Evolutionary conservation across 176 grass and related monocot genomes (phyloP), one percentile per base, ranked within the genome.

Genomic region (Puccinellia tenuiflora): DNA sequence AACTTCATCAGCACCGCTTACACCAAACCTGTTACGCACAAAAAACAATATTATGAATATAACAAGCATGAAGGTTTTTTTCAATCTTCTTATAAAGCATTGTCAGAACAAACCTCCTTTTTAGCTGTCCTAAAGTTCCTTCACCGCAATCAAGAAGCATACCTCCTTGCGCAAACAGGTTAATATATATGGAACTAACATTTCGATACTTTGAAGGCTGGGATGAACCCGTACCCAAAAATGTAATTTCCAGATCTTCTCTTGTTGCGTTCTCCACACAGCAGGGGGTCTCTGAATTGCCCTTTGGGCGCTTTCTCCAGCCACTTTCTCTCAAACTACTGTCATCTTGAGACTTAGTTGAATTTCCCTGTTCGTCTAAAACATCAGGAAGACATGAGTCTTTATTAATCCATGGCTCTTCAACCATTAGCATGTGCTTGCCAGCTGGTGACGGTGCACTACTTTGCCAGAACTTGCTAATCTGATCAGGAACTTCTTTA

Each of bases 161-260:
- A 81, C 92, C 85, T 80, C 96, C 96, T 73, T 18, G 88, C 59
- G 90, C 74, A 89, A 98, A 98, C 74, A 98, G 68, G 78, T 93
- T 93, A 87, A 98, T 57, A 87, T 94, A 95, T 85, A 98, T 90
- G 26, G 96, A 93, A 84, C 88, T 98, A 86, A 98, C 96, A 33
- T 98, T 98, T 71, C 96, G 72, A 86, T 98, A 95, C 76, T 95
- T 98, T 38, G 96, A 98, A 76, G 96, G 96, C 78, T 93, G 96
- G 18, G 96, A 93, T 68, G 96, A 98, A 75, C 96, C 96, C 0
- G 96, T 95, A 60, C 96, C 96, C 85, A 98, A 82, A 77, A 98
- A 91, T 48, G 82, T 88, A 69, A 98, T 83, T 83, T 98, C 96
- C 91, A 98, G 87, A 88, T 98, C 91, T 91, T 98, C 89, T 82